Evolutionary conservation across 371 early-diverging fungal species (phyloP).

Genomic region (Rhizopus arrhizus): DNA sequence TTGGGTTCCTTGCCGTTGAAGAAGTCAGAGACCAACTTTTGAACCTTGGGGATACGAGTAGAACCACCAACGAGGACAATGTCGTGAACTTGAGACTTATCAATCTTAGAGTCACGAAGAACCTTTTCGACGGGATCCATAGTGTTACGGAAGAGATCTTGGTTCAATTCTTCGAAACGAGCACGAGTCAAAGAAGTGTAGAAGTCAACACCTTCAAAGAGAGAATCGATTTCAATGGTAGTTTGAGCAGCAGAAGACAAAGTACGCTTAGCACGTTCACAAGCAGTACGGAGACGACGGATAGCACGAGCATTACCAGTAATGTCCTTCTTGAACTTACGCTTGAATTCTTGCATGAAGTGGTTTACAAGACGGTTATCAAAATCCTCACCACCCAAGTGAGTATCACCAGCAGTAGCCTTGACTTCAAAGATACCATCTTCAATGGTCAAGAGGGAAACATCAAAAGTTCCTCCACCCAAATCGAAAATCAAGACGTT

Average conservation of each 20-base stretch:
- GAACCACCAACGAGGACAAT: conserved; percentile 99
- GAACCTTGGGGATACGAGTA: conserved; percentile 99
- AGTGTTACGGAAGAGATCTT: conserved; percentile 84
- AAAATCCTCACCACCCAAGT: conserved; percentile 98
- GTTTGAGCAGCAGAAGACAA: conserved; percentile 87
- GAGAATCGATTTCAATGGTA: conserved; percentile 89
- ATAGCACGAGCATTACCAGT: conserved; percentile 85
- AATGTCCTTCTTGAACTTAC: conserved; percentile 81
- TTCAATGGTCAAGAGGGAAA: conserved; percentile 89
- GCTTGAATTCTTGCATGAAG: conserved; percentile 88
- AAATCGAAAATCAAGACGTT: conserved; percentile 93
- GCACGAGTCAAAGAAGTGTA: conserved; percentile 88
- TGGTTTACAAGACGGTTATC: conserved; percentile 86
- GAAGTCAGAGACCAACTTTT: conserved; percentile 95
- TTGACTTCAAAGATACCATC: conserved; percentile 94
- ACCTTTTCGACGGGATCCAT: conserved; percentile 84
- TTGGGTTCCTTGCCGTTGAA: conserved; percentile 96
- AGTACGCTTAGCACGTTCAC: conserved; percentile 97
- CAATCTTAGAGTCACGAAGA: conserved; percentile 92
- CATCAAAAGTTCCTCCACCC: conserved; percentile 97
- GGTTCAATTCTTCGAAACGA: conserved; percentile 92
- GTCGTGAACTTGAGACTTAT: conserved; percentile 91
- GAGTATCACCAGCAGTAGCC: conserved; percentile 96
- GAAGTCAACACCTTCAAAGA: conserved; percentile 89
- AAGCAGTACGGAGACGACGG: conserved; percentile 92